Percentiles rank a stretch among this genome's conserved stretches.
These are phyloP conservation scores for Diaporthe ampelina DNA, from an alignment of 2,329 filamentous ascomycete genomes.

Conservation along the genomic window DNA sequence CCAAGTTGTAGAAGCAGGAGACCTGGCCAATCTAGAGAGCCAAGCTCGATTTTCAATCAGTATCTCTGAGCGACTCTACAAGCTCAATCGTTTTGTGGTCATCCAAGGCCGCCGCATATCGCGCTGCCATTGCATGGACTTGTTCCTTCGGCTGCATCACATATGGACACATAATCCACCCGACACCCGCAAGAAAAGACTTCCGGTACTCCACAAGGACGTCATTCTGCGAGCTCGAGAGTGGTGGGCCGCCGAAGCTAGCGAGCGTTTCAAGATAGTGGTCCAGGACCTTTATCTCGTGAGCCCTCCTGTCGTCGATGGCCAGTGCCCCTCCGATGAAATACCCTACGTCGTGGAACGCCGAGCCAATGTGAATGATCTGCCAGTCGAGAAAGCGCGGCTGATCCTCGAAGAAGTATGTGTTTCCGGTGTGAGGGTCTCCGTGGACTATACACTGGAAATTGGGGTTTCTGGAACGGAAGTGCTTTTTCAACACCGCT, in stretches of 20 bases:
- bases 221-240: constrained; percentile 49
- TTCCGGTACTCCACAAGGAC: constrained; percentile 50
- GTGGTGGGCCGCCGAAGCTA: constrained; percentile 45
- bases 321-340: constrained; percentile 51
- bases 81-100: constrained; percentile 55
- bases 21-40: neutral
- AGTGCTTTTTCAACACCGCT: constrained; percentile 51
- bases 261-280: constrained; percentile 51
- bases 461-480: constrained; percentile 48
- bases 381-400: constrained; percentile 55
- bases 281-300: constrained; percentile 51
- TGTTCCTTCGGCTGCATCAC: constrained; percentile 54
- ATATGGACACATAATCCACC: constrained; percentile 49
- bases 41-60: neutral
- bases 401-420: constrained; percentile 47
- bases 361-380: constrained; percentile 52
- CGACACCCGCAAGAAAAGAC: constrained; percentile 51
- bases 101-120: constrained; percentile 52
- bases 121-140: constrained; percentile 50
- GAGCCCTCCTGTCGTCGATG: constrained; percentile 51
- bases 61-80: constrained; percentile 4
- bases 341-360: constrained; percentile 55
- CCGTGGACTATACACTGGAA: constrained; percentile 53
- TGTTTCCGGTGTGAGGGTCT: constrained; percentile 54
- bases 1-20: neutral